Conservation (phyloP, 176 grass and related monocot species). For the Guadua angustifolia region DNA sequence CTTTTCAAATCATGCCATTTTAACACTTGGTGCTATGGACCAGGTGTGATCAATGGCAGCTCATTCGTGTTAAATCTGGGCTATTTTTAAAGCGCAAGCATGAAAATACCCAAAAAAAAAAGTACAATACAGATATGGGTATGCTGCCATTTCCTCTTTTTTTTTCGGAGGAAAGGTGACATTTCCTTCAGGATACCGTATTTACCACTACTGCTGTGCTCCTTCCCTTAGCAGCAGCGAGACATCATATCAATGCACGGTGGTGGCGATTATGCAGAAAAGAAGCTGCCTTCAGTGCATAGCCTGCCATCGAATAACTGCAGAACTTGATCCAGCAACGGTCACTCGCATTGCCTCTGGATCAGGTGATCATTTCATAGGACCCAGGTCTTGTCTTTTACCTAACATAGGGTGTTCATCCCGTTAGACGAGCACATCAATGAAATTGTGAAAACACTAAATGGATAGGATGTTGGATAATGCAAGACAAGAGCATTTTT, state of each 20-base stretch:
- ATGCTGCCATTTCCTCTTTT: conserved; percentile 28
- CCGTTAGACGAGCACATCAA: conserved; percentile 26
- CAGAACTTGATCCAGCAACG: background rate
- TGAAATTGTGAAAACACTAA: background rate
- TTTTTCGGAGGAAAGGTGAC: background rate
- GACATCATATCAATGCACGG: background rate
- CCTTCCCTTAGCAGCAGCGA: background rate
- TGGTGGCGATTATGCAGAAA: background rate
- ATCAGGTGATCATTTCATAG: background rate
- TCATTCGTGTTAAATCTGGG: background rate
- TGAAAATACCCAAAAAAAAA: background rate
- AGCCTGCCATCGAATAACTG: background rate
- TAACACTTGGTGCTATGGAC: background rate
- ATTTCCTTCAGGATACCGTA: conserved; percentile 14
- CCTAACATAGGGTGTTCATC: conserved; percentile 7
- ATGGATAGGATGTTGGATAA: conserved; percentile 18
- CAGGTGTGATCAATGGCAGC: background rate
- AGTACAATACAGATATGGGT: background rate
- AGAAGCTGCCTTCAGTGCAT: background rate
- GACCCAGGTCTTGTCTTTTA: conserved; percentile 13
- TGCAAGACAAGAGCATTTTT: background rate
- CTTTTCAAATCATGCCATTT: background rate
- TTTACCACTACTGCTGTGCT: background rate
- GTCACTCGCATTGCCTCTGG: background rate
- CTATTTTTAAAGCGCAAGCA: background rate